A percentile compares a stretch with the other conserved stretches of the same genome.
These are phyloP conservation scores for Penicillium flavigenum DNA, from an alignment of 495 filamentous ascomycete species.

Conservation along the genomic window DNA sequence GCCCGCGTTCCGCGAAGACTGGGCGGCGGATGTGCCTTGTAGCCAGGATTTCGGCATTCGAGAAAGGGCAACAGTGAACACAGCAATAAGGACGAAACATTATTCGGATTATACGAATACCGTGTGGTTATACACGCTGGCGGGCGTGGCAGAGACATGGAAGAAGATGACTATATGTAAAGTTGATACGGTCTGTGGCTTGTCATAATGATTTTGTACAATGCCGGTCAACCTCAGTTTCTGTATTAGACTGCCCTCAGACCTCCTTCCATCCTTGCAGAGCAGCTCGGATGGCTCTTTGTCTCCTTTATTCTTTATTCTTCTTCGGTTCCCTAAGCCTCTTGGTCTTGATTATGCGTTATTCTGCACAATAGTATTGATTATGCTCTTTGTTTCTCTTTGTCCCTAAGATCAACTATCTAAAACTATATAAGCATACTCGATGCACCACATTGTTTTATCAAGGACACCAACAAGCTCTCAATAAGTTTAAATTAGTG, in stretches of 20 bases:
- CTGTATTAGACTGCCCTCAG: conserved; percentile 55
- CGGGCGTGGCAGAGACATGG: too few relatives aligned
- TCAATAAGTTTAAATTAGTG: not conserved
- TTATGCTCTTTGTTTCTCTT: not conserved
- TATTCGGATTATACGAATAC: too few relatives aligned
- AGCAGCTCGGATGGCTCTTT: conserved; percentile 41
- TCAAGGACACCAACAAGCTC: not conserved
- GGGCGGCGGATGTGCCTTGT: too few relatives aligned
- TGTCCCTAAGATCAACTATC: not conserved
- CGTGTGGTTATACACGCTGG: too few relatives aligned
- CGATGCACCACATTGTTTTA: not conserved
- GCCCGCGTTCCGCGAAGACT: too few relatives aligned
- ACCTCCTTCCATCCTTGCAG: conserved; percentile 60
- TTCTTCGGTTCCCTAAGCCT: not conserved
- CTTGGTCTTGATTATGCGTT: not conserved
- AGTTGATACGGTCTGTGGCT: too few relatives aligned
- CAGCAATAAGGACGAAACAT: too few relatives aligned
- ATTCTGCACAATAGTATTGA: not conserved
- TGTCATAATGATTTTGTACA: too few relatives aligned
- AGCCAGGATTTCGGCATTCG: too few relatives aligned
- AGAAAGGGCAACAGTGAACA: too few relatives aligned
- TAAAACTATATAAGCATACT: not conserved
- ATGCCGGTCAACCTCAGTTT: too few relatives aligned
- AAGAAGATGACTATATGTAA: too few relatives aligned
- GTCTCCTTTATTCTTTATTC: not conserved